A percentile compares a stretch with the other conserved stretches of the same genome.
These are phyloP conservation scores for Sporothrix globosa DNA, from an alignment of 2,329 filamentous ascomycete species.

Conservation along the genomic window DNA sequence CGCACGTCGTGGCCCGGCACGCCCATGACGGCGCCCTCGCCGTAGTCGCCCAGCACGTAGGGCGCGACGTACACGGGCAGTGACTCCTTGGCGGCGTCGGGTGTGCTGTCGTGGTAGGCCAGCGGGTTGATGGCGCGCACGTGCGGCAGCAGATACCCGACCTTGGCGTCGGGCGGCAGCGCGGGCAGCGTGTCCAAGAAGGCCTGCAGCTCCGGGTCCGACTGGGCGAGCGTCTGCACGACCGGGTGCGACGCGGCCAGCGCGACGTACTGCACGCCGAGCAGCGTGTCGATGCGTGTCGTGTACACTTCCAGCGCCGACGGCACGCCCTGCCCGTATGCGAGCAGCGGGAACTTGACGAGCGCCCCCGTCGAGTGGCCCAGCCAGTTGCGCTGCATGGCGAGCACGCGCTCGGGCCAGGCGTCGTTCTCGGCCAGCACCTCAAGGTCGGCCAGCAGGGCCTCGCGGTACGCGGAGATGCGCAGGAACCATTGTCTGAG, in stretches of 20 bases:
- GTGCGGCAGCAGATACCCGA: slow-evolving; percentile 68
- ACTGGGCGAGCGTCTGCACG: slow-evolving; percentile 62
- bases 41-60: slow-evolving; percentile 84
- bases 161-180: slow-evolving; percentile 60
- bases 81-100: slow-evolving; percentile 56
- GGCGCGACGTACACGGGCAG: slow-evolving; percentile 80
- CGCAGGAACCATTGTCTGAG: slow-evolving; percentile 90
- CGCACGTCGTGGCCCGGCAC: slow-evolving; percentile 82
- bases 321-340: slow-evolving; percentile 47
- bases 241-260: slow-evolving; percentile 73
- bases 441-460: slow-evolving; percentile 71
- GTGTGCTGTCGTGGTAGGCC: slow-evolving; percentile 55
- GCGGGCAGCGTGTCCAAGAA: slow-evolving; percentile 68
- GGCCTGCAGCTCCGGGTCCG: slow-evolving; percentile 62
- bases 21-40: slow-evolving; percentile 88
- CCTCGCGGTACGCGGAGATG: slow-evolving; percentile 77
- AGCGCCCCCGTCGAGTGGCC: slow-evolving; percentile 75
- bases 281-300: slow-evolving; percentile 83
- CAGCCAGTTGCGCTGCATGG: slow-evolving; percentile 88
- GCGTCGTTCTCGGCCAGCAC: slow-evolving; percentile 62
- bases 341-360: slow-evolving; percentile 68
- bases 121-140: slow-evolving; percentile 69
- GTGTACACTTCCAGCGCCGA: slow-evolving; percentile 74
- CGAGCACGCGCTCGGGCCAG: slow-evolving; percentile 81
- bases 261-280: slow-evolving; percentile 82